Evolutionary conservation across 2,329 filamentous ascomycete genomes (phyloP).

Genomic region (Rhynchosporium graminicola): DNA sequence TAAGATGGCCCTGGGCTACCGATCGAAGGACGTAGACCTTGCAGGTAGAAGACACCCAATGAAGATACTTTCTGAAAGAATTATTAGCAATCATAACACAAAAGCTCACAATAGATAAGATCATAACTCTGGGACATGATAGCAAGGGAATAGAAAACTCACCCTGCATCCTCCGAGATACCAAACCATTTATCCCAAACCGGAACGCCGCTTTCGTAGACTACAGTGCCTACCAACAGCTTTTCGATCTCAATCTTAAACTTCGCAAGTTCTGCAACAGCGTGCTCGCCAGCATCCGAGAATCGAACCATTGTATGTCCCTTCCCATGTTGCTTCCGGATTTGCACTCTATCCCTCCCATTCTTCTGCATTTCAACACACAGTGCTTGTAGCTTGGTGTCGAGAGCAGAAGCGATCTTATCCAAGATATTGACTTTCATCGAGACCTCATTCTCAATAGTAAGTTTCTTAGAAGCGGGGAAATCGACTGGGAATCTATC

Average conservation of each 20-base stretch:
- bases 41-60: not conserved
- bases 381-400: not conserved
- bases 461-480: not conserved
- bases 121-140: not conserved
- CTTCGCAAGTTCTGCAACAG: not conserved
- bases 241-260: slow-evolving; percentile 1
- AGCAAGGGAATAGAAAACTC: not conserved
- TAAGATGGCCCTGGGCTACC: not conserved
- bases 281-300: not conserved
- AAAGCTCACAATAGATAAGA: not conserved
- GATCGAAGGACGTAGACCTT: not conserved
- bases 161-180: not conserved
- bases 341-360: not conserved
- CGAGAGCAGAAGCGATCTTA: not conserved
- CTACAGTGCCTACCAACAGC: not conserved
- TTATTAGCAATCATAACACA: not conserved
- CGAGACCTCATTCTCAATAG: not conserved
- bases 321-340: not conserved
- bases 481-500: not conserved
- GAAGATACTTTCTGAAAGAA: not conserved
- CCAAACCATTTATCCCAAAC: slow-evolving; percentile 5
- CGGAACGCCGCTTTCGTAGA: not conserved
- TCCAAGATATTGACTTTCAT: slow-evolving; percentile 7
- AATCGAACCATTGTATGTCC: not conserved
- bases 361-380: not conserved